These are phyloP conservation scores for Bolboschoenoplectus hybrid DNA, from an alignment of 202 grass and related monocot species.

Conservation along the genomic window DNA sequence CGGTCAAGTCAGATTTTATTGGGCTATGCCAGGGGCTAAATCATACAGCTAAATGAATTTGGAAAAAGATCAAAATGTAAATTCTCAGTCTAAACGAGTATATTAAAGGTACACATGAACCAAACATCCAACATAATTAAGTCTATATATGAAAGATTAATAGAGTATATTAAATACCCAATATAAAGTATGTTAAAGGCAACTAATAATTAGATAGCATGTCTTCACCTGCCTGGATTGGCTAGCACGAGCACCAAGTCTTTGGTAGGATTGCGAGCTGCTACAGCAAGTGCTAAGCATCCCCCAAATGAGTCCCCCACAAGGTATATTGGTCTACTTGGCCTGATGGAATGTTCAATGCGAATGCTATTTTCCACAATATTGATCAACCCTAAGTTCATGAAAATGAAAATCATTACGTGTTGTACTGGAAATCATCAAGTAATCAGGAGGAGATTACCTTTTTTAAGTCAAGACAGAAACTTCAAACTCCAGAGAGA, in stretches of 20 bases:
- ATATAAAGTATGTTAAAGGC: neutral
- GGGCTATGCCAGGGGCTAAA: neutral
- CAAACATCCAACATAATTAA: neutral
- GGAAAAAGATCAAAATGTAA: neutral
- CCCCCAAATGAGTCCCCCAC: conserved; percentile 90
- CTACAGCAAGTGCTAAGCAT: conserved; percentile 78
- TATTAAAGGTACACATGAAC: neutral
- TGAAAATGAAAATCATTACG: neutral
- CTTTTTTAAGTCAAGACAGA: neutral
- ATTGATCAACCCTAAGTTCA: conserved; percentile 58
- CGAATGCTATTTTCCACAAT: conserved; percentile 62
- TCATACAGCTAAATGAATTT: neutral
- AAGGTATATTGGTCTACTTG: conserved; percentile 77
- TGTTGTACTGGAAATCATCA: conserved; percentile 6
- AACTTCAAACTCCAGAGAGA: neutral
- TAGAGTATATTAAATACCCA: neutral
- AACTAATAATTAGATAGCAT: conserved; percentile 3
- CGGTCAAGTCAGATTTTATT: neutral
- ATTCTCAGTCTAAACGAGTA: neutral
- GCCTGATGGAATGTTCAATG: conserved; percentile 60
- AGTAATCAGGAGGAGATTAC: conserved; percentile 9
- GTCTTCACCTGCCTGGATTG: conserved; percentile 88
- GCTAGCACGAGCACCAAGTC: conserved; percentile 81
- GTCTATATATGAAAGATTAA: neutral
- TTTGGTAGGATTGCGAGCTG: conserved; percentile 72